These are phyloP conservation scores for Lipomyces anomalus DNA, from an alignment of 805 yeast genomes.

Conservation along the genomic window DNA sequence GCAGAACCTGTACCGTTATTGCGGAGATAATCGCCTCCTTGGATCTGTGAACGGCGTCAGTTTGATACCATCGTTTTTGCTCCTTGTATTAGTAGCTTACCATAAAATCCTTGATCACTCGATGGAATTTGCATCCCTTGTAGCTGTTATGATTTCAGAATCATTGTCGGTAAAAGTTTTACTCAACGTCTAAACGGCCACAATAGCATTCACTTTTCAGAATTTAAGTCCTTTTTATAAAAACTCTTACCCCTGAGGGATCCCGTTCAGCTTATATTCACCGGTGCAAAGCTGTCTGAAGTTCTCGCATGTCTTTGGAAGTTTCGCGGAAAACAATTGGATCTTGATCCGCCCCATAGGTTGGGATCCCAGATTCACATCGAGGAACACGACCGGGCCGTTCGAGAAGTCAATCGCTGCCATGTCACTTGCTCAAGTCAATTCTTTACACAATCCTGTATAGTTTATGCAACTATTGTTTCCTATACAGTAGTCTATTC, in stretches of 20 bases:
- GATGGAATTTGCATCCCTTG: conserved; percentile 35
- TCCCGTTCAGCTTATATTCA: conserved; percentile 37
- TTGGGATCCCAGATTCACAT: conserved; percentile 31
- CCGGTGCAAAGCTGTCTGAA: conserved; percentile 52
- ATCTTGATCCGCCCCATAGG: conserved; percentile 43
- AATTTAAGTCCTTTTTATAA: conserved; percentile 31
- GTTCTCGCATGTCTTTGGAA: conserved; percentile 47
- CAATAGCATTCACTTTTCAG: too few relatives aligned
- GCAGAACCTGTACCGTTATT: conserved; percentile 44
- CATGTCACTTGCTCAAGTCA: conserved; percentile 6
- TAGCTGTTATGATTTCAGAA: conserved; percentile 43
- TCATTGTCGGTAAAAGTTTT: too few relatives aligned
- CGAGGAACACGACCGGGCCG: conserved; percentile 41
- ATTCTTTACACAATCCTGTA: too few relatives aligned
- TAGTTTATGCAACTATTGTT: too few relatives aligned
- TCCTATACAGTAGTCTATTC: too few relatives aligned
- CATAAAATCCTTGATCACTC: conserved; percentile 43
- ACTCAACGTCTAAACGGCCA: not conserved
- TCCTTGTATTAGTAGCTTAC: too few relatives aligned
- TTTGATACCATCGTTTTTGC: too few relatives aligned
- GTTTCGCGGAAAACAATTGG: conserved; percentile 37
- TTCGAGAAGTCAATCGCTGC: conserved; percentile 23
- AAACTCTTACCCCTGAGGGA: conserved; percentile 41
- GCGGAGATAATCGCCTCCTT: conserved; percentile 45
- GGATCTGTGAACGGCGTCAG: conserved; percentile 35